Evolutionary conservation across 768 basidiomycete genomes (phyloP), one percentile per base, ranked within the genome.

Genomic region (Suillus tomentosus): DNA sequence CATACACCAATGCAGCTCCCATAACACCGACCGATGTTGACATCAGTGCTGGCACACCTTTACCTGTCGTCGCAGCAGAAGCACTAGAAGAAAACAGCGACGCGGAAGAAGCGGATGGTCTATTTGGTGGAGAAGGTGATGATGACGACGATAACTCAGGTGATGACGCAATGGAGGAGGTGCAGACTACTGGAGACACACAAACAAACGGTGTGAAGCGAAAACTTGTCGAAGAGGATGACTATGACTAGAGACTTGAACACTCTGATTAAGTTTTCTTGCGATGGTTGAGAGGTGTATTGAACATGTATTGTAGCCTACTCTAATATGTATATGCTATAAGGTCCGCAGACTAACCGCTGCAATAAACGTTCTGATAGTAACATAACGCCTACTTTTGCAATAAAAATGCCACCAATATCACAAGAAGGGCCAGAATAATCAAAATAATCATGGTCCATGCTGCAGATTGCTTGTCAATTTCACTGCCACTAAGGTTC

Each of bases 221-320:
- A 47, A 92, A 93, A 74, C 77, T 94, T 56, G 88, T 92, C 3
- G 92, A 94, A 72, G 92, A 93, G 69, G 92, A 94, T 66, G 92
- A 94, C 70, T 94, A 94, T 66, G 92, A 94, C 73, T 91, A 78
- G 73, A 54, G 50, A 37, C 14, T 24, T 37, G 48, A 36, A 48
- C 24, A 45, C 54, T 57, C 11, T 43, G 8, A 19, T 19, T 51
- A 34, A 27, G 3, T 54, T 53, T 13, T 54, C 34, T 19, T 54
- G 34, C 36, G 34, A 54, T 3, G 19, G 36, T n/a, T n/a, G 53
- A 54, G 19, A 54, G 11, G 31, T 61, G 37, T 50, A 48, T 54
- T 36, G 47, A 45, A 3, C 37, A 64, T 66, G 47, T 71, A 65
- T 61, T 45, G 60, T 71, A 68, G 19, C 37, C 62, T 54, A 37